Base-by-base conservation (phyloP, 306 rosid genomes). In the Acacia confusa region DNA sequence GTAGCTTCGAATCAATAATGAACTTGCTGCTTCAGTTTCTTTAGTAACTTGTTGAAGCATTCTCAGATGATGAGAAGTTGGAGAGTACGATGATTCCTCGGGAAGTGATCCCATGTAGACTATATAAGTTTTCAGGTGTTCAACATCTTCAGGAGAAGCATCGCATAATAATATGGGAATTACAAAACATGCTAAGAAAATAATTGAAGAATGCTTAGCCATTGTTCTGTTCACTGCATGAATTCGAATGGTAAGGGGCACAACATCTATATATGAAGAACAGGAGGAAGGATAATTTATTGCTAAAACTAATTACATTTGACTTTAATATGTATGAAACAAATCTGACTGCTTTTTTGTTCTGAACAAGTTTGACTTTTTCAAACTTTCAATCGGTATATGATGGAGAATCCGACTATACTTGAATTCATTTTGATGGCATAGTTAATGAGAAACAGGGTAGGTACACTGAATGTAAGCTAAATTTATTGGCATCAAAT, bases 91-190 rank as follows among this genome's bases (percentile, higher is more conserved):
- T 57, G 64, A 57, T 9, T 57, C 64, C 12, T 22, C 14, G 1
- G 64, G 64, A 57, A 57, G 64, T 57, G 64, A 57, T n/a, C 64
- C 64, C 64, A 57, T 57, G 15, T 57, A 57, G 64, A 57, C 64
- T 57, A 57, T 57, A 1, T 57, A 53, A 53, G 28, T 57, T 9
- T 57, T n/a, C 28, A n/a, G 3, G 20, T 53, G 24, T 9, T 57
- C 64, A 22, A 9, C 28, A 57, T 57, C 38, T 4, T 36, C 28
- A n/a, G 4, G 1, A 57, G 64, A n/a, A 57, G 27, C 64, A n/a
- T 57, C 4, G 28, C 64, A 57, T 22, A 57, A 9, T 22, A 57
- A 9, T 10, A 57, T 22, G 14, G 14, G 30, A 8, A 22, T 57
- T 57, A 22, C 28, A 0, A 57, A 2, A 3, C 11, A 57, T 9